These are phyloP conservation scores for Jatropha podagrica DNA, from an alignment of 441 rosid genomes.

Conservation along the genomic window DNA sequence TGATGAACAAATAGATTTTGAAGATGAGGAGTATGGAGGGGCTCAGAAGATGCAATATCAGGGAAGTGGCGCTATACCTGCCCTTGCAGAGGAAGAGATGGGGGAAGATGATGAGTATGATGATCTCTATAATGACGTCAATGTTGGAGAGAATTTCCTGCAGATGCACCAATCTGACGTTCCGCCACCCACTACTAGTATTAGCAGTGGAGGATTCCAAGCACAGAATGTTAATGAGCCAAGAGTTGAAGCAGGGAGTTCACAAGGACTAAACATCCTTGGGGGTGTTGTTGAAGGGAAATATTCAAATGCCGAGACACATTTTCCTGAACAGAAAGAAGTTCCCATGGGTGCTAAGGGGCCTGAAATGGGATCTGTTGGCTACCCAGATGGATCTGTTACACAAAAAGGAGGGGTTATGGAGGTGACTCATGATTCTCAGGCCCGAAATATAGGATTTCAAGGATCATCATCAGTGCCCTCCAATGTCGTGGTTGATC, in stretches of 20 bases:
- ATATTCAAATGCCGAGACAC: constrained; percentile 39
- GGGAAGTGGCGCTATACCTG: constrained; percentile 90
- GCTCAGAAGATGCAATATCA: constrained; percentile 70
- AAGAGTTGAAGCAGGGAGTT: constrained; percentile 37
- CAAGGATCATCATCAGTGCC: constrained; percentile 49
- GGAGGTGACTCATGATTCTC: constrained; percentile 50
- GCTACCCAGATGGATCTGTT: constrained; percentile 44
- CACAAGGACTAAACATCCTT: constrained; percentile 36
- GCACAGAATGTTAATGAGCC: constrained; percentile 46
- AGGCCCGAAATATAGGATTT: constrained; percentile 41
- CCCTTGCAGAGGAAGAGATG: constrained; percentile 88
- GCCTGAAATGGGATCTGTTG: constrained; percentile 48
- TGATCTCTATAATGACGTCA: constrained; percentile 94
- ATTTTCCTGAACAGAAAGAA: constrained; percentile 37
- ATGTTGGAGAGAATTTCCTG: constrained; percentile 84
- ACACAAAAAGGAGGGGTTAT: constrained; percentile 41
- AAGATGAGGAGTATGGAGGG: constrained; percentile 61
- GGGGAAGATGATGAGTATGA: constrained; percentile 98
- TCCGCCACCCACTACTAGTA: constrained; percentile 37
- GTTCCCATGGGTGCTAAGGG: constrained; percentile 42
- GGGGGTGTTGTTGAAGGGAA: constrained; percentile 49
- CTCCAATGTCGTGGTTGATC: constrained; percentile 35
- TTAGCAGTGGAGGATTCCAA: constrained; percentile 45
- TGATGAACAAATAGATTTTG: constrained; percentile 55
- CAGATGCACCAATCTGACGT: constrained; percentile 57